A percentile compares a stretch with the other conserved stretches of the same genome.
These are phyloP conservation scores for Simmondsia chinensis DNA, from an alignment of 148 eudicot species.

Conservation along the genomic window DNA sequence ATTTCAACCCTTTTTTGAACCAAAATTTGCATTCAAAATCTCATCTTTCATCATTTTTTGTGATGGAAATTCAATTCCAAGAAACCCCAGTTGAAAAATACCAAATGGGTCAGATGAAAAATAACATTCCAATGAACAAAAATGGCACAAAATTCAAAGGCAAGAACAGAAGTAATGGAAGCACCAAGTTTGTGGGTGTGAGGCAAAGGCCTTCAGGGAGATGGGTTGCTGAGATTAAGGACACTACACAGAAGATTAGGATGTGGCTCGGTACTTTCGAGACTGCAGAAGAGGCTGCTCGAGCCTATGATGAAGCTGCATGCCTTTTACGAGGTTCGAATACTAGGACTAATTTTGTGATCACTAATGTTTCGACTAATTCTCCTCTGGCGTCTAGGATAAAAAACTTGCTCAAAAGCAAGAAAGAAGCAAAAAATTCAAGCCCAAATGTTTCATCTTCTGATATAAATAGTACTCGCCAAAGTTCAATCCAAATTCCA, in stretches of 20 bases:
- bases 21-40: too few relatives aligned
- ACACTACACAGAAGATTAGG: conserved; percentile 59
- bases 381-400: conserved; percentile 59
- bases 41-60: too few relatives aligned
- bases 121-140: conserved; percentile 9
- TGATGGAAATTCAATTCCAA: conserved; percentile 47
- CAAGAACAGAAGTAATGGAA: conserved; percentile 17
- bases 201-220: conserved; percentile 70
- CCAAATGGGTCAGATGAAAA: conserved; percentile 9
- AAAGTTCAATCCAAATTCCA: background rate
- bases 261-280: conserved; percentile 73
- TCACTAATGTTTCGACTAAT: conserved; percentile 36
- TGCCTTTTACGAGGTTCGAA: conserved; percentile 59
- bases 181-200: conserved; percentile 46
- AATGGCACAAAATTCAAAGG: conserved; percentile 26
- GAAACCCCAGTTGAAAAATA: conserved; percentile 12
- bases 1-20: conserved; percentile 6
- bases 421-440: conserved; percentile 15
- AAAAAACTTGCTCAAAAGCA: conserved; percentile 45
- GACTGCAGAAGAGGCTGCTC: conserved; percentile 64
- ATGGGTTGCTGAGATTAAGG: conserved; percentile 74
- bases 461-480: background rate
- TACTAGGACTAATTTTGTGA: conserved; percentile 46
- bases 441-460: conserved; percentile 11
- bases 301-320: conserved; percentile 70